Evolutionary conservation across 495 filamentous ascomycete genomes (phyloP).

Genomic region (Polyplosphaeria fusca): DNA sequence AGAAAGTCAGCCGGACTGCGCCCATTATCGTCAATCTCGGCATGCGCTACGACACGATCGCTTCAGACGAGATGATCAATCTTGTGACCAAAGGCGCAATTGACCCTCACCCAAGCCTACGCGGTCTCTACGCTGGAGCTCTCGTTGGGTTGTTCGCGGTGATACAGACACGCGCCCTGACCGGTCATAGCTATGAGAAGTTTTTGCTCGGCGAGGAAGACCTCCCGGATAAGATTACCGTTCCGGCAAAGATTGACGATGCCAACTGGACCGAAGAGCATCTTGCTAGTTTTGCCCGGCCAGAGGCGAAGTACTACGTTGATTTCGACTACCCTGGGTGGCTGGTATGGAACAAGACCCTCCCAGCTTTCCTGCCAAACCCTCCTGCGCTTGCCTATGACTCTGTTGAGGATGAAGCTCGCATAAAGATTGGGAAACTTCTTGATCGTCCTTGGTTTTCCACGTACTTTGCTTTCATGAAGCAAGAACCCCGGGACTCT

Average conservation of each 20-base stretch:
- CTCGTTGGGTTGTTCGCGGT: constrained; percentile 77
- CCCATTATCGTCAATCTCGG: constrained; percentile 86
- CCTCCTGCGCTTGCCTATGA: constrained; percentile 76
- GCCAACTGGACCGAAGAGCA: constrained; percentile 74
- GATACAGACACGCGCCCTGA: constrained; percentile 82
- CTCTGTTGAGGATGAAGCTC: constrained; percentile 68
- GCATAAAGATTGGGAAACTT: constrained; percentile 75
- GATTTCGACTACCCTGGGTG: constrained; percentile 92
- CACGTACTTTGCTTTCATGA: constrained; percentile 85
- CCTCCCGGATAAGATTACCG: constrained; percentile 68
- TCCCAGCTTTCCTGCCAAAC: constrained; percentile 72
- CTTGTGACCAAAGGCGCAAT: constrained; percentile 81
- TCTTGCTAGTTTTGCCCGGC: constrained; percentile 71
- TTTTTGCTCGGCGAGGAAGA: constrained; percentile 75
- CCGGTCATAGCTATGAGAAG: constrained; percentile 77
- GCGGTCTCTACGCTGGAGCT: constrained; percentile 73
- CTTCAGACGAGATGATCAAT: constrained; percentile 74
- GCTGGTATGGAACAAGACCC: constrained; percentile 89
- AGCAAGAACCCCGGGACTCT: constrained; percentile 90
- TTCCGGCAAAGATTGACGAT: constrained; percentile 69
- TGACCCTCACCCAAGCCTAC: constrained; percentile 82
- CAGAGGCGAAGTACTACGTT: constrained; percentile 81
- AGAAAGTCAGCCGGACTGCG: constrained; percentile 82
- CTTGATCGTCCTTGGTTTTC: constrained; percentile 83
- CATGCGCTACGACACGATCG: constrained; percentile 83